Evolutionary conservation across 2,329 filamentous ascomycete species (phyloP).

Genomic region (Drechslerella dactyloides): DNA sequence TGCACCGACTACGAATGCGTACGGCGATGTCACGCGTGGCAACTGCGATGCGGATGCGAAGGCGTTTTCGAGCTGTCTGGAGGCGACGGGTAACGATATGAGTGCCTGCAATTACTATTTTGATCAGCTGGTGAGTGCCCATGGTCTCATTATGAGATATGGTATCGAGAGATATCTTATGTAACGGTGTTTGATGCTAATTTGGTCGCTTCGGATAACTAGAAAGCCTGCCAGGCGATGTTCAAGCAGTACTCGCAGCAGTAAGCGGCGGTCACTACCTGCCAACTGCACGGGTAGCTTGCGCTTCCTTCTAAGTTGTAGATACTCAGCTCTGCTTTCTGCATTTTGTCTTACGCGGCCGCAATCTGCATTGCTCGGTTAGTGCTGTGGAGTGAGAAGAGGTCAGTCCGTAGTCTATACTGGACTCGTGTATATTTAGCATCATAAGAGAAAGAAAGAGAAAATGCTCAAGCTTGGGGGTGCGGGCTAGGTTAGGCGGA

Average conservation of each 20-base stretch:
- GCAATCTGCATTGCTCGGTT: too few relatives aligned
- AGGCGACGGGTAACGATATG: constrained; percentile 92
- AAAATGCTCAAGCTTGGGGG: too few relatives aligned
- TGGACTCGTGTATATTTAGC: too few relatives aligned
- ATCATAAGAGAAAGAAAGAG: too few relatives aligned
- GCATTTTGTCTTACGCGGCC: neutral
- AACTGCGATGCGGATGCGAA: constrained; percentile 81
- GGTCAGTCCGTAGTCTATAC: too few relatives aligned
- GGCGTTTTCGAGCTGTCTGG: constrained; percentile 93
- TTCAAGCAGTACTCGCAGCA: constrained; percentile 69
- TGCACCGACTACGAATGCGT: constrained; percentile 62
- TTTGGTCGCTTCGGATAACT: constrained; percentile 26
- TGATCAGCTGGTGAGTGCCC: constrained; percentile 74
- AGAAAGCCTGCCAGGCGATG: constrained; percentile 83
- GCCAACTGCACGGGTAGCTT: neutral
- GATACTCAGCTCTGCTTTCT: constrained; percentile 42
- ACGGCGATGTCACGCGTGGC: constrained; percentile 63
- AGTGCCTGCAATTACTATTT: constrained; percentile 97
- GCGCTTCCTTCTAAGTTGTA: constrained; percentile 13
- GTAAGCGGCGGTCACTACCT: too few relatives aligned
- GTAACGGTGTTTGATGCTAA: constrained; percentile 14
- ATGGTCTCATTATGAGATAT: too few relatives aligned
- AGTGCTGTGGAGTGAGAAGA: too few relatives aligned
- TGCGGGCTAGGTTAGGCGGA: too few relatives aligned
- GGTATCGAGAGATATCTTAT: neutral